Evolutionary conservation across 129 eudicot genomes (phyloP).

Genomic region (Kitagawia praeruptora): DNA sequence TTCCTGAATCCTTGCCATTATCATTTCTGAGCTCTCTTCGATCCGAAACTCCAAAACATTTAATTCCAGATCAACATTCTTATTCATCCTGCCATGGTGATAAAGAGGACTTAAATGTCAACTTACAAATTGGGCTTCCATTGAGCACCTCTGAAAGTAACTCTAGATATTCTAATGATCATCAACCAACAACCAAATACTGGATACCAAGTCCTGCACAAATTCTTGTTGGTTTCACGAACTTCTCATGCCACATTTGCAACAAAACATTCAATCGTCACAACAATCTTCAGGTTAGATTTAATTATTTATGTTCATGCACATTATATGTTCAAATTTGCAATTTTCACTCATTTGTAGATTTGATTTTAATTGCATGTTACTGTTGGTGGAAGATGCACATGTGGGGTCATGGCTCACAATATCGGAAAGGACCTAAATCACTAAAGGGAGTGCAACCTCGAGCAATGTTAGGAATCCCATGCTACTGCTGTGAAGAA

Average conservation of each 20-base stretch:
- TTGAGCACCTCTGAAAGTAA: constrained; percentile 1
- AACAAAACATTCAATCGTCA: constrained; percentile 73
- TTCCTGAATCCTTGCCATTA: not conserved
- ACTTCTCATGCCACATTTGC: constrained; percentile 75
- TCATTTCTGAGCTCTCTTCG: constrained; percentile 12
- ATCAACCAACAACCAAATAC: constrained; percentile 21
- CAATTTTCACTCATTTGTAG: not conserved
- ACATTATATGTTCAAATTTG: not conserved
- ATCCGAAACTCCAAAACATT: constrained; percentile 10
- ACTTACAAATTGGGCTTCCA: constrained; percentile 61
- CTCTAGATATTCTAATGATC: not conserved
- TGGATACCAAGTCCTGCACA: constrained; percentile 84
- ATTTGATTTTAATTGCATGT: not conserved
- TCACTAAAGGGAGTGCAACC: constrained; percentile 70
- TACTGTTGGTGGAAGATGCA: constrained; percentile 49
- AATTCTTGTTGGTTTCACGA: constrained; percentile 75
- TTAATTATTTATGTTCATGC: not conserved
- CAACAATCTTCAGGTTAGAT: constrained; percentile 77
- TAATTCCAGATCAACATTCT: constrained; percentile 12
- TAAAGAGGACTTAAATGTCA: constrained; percentile 34
- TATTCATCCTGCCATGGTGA: constrained; percentile 16
- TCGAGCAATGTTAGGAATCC: constrained; percentile 55
- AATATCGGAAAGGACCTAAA: constrained; percentile 67
- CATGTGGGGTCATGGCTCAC: constrained; percentile 94
- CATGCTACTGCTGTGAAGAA: constrained; percentile 81